Conservation (phyloP, 2,329 filamentous ascomycete genomes). For the Pseudonectria buxi region DNA sequence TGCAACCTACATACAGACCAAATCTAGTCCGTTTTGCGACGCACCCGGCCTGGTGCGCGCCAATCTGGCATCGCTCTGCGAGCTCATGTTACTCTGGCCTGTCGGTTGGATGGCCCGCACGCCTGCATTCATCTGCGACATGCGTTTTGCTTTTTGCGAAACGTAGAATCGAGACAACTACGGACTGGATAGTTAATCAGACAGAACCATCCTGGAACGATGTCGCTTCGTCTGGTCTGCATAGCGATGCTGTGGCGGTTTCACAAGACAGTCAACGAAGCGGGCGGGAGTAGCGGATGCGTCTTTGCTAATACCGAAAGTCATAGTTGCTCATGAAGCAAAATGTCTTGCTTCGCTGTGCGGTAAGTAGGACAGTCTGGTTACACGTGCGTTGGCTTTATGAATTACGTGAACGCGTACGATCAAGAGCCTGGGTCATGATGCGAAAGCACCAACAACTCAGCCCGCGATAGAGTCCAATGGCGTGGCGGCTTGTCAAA, state of each 20-base stretch:
- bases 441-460: constrained; percentile 5
- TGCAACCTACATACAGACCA: constrained; percentile 12
- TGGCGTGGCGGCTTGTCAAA: constrained; percentile 9
- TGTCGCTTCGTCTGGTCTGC: constrained; percentile 2
- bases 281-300: too few relatives aligned
- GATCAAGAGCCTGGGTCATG: too few relatives aligned
- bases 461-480: constrained; percentile 4
- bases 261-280: neutral
- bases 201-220: constrained; percentile 1
- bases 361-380: constrained; percentile 1
- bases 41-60: constrained; percentile 18
- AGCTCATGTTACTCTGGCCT: constrained; percentile 18
- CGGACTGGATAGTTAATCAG: neutral
- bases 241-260: neutral
- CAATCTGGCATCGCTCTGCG: constrained; percentile 12
- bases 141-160: constrained; percentile 2
- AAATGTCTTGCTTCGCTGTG: constrained; percentile 5
- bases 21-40: constrained; percentile 24
- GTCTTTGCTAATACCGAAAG: too few relatives aligned
- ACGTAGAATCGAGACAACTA: constrained; percentile 6
- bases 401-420: constrained; percentile 2
- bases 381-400: constrained; percentile 5
- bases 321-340: too few relatives aligned
- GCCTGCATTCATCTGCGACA: neutral
- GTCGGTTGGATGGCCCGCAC: constrained; percentile 4